Percentiles rank a stretch among this genome's conserved stretches.
These are phyloP conservation scores for Ogataea ramenticola DNA, from an alignment of 805 yeast genomes.

Conservation along the genomic window DNA sequence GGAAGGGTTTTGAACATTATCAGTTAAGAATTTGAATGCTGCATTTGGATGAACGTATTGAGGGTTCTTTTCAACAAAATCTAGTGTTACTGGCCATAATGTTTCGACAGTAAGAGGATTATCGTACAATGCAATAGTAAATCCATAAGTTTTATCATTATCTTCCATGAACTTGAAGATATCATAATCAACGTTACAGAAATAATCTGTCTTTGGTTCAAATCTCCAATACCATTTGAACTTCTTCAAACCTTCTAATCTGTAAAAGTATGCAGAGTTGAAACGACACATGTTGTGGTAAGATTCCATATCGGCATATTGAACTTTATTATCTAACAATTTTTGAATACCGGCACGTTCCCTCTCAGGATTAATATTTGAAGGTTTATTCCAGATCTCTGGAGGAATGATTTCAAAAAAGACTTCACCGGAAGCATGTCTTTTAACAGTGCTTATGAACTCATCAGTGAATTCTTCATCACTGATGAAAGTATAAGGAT, in stretches of 20 bases:
- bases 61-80: conserved; percentile 51
- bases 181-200: conserved; percentile 66
- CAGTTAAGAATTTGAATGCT: conserved; percentile 50
- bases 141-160: conserved; percentile 68
- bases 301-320: conserved; percentile 53
- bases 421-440: conserved; percentile 39
- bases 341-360: conserved; percentile 32
- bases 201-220: conserved; percentile 68
- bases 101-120: conserved; percentile 57
- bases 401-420: conserved; percentile 47
- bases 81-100: conserved; percentile 65
- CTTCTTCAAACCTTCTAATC: conserved; percentile 51
- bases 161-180: conserved; percentile 68
- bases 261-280: conserved; percentile 60
- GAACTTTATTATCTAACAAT: conserved; percentile 36
- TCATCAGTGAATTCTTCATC: conserved; percentile 76
- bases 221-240: conserved; percentile 75
- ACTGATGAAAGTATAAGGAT: conserved; percentile 91
- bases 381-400: conserved; percentile 44
- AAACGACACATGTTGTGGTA: conserved; percentile 85
- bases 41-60: conserved; percentile 53
- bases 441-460: conserved; percentile 47
- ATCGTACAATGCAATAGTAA: conserved; percentile 64
- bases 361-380: conserved; percentile 30
- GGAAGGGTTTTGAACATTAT: conserved; percentile 43